These are phyloP conservation scores for Salix caprea DNA, from an alignment of 345 rosid species.

Conservation along the genomic window DNA sequence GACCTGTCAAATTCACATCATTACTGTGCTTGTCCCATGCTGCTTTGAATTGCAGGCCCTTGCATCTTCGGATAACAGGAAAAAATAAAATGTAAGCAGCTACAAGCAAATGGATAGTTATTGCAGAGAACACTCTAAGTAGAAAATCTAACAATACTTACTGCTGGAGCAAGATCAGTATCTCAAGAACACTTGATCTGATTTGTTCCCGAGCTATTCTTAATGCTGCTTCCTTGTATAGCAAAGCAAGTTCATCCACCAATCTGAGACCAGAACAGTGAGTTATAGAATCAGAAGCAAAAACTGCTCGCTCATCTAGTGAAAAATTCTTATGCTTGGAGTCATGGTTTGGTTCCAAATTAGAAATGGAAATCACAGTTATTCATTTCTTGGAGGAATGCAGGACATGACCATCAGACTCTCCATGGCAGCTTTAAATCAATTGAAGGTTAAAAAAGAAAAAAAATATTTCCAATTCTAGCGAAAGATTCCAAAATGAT, in stretches of 20 bases:
- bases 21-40: conserved; percentile 60
- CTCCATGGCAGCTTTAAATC: neutral
- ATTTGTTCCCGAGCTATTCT: conserved; percentile 62
- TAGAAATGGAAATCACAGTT: neutral
- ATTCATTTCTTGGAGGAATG: neutral
- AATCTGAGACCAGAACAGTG: conserved; percentile 44
- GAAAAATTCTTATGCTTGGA: neutral
- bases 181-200: conserved; percentile 43
- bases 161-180: conserved; percentile 64
- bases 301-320: neutral
- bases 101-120: no score
- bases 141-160: conserved; percentile 28
- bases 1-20: conserved; percentile 56
- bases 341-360: neutral
- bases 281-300: neutral
- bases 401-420: neutral
- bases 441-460: neutral
- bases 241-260: conserved; percentile 62
- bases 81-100: neutral
- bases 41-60: conserved; percentile 53
- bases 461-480: neutral
- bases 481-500: neutral
- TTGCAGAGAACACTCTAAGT: no score
- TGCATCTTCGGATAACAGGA: conserved; percentile 43
- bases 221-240: conserved; percentile 68